Evolutionary conservation across 2,329 filamentous ascomycete species (phyloP).

Genomic region (Coniochaeta prunicola): DNA sequence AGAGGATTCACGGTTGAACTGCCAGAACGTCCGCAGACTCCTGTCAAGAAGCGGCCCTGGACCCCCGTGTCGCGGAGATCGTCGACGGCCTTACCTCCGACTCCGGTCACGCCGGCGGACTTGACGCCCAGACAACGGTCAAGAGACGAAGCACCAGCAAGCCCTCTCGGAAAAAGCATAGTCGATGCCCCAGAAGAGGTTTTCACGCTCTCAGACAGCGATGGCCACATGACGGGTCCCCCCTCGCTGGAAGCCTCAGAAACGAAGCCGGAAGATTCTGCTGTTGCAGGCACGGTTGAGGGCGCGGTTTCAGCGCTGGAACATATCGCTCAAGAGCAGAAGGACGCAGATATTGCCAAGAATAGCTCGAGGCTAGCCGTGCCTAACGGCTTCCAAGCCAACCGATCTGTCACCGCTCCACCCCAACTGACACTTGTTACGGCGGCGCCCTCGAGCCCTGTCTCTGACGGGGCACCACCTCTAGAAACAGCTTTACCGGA

Average conservation of each 20-base stretch:
- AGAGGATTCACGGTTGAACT: conserved; percentile 68
- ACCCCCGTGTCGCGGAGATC: conserved; percentile 38
- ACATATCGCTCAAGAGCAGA: not conserved
- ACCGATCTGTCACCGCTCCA: conserved; percentile 12
- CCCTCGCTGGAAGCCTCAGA: not conserved
- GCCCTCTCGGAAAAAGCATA: not conserved
- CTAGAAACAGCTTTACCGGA: conserved; percentile 7
- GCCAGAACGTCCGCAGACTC: conserved; percentile 59
- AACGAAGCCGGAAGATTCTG: not conserved
- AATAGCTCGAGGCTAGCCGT: not conserved
- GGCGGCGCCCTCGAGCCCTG: conserved; percentile 29
- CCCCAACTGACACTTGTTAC: conserved; percentile 32
- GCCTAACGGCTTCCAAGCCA: conserved; percentile 7
- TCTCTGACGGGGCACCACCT: conserved; percentile 6
- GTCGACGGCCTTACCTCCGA: conserved; percentile 16
- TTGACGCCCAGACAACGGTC: not conserved
- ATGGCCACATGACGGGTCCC: not conserved
- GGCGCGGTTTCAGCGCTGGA: conserved; percentile 3
- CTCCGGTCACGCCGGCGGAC: conserved; percentile 11
- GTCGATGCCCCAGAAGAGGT: not conserved
- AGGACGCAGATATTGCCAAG: not conserved
- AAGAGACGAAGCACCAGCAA: not conserved
- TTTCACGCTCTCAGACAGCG: not conserved
- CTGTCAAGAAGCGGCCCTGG: conserved; percentile 62
- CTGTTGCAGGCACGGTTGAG: conserved; percentile 1